Evolutionary conservation across 2,329 filamentous ascomycete genomes (phyloP), one percentile per base, ranked within the genome.

Genomic region (Cercospora canescens): DNA sequence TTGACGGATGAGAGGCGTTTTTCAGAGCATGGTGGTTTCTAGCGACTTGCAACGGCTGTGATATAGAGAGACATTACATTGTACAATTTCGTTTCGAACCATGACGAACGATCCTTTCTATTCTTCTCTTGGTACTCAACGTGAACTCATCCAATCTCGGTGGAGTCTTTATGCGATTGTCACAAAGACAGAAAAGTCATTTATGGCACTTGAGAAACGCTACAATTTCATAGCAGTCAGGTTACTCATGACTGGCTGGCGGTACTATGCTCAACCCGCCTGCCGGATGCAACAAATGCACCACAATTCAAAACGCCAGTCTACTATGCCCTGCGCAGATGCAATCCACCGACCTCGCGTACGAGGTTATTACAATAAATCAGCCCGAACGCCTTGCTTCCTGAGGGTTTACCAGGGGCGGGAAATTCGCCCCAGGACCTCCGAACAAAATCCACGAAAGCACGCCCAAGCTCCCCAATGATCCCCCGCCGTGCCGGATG

Each of bases 321-420:
- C 21, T 26, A 39, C 21, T 39, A 58, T 58, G 55, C 52, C 26
- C 12, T 18, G n/a, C n/a, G 14, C 30, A 14, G 4, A 39, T 39
- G 37, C 55, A 39, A 39, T 21, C 55, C 21, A n/a, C 18, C 24
- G 45, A 52, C 24, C 45, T 52, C 45, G 45, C 45, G 45, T 52
- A 26, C 45, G 45, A 52, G 24, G 45, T 14, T 12, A 11, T 37
- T 39, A 14, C 14, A 41, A n/a, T 4, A 57, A 37, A 9, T 6
- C 8, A 28, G 24, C 59, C 45, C 37, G 45, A 61, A 61, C 59
- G 41, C 59, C 59, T 37, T 61, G 59, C 59, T 61, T 50, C 45
- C 26, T 26, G 45, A 61, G 59, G 30, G 4, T 39, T 58, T 1
- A 9, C 7, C 21, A 58, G 55, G 54, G 18, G 16, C 16, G 26